Percentiles rank a stretch among this genome's conserved stretches.
Evolutionary conservation across 371 early-diverging fungal genomes (phyloP).

Genomic region (Synchytrium microbalum): DNA sequence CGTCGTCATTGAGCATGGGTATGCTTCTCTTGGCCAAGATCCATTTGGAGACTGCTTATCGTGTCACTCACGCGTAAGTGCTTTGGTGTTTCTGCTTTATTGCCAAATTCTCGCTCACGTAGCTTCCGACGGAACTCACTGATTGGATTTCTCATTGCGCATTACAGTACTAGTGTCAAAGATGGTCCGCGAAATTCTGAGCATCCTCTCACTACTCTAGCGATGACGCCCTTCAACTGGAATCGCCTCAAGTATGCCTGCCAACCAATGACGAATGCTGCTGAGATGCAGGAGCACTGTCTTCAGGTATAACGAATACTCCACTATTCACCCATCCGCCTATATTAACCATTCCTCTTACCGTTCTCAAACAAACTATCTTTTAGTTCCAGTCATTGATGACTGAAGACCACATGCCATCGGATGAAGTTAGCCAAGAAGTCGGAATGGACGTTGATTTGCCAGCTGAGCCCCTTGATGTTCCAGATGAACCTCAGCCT

Average conservation of each 20-base stretch:
- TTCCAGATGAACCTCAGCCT: too few relatives aligned
- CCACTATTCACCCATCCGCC: too few relatives aligned
- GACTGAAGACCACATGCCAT: too few relatives aligned
- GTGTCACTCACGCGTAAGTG: neutral
- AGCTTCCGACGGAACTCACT: neutral
- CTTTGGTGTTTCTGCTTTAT: too few relatives aligned
- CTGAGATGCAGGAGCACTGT: neutral
- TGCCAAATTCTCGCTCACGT: neutral
- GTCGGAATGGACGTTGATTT: too few relatives aligned
- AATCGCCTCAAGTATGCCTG: neutral
- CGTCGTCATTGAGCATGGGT: neutral
- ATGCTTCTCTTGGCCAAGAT: neutral
- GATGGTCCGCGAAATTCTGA: neutral
- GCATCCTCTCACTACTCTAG: neutral
- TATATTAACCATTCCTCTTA: too few relatives aligned
- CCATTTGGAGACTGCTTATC: neutral
- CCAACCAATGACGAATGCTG: neutral
- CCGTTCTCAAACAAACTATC: too few relatives aligned
- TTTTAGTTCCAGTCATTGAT: too few relatives aligned
- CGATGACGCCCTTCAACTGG: neutral
- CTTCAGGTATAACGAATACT: too few relatives aligned
- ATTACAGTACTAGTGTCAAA: neutral
- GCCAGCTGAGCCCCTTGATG: too few relatives aligned
- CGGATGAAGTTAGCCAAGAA: too few relatives aligned
- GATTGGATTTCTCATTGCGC: neutral